Conservation (phyloP, 176 grass and related monocot species). For the Musa beccarii region DNA sequence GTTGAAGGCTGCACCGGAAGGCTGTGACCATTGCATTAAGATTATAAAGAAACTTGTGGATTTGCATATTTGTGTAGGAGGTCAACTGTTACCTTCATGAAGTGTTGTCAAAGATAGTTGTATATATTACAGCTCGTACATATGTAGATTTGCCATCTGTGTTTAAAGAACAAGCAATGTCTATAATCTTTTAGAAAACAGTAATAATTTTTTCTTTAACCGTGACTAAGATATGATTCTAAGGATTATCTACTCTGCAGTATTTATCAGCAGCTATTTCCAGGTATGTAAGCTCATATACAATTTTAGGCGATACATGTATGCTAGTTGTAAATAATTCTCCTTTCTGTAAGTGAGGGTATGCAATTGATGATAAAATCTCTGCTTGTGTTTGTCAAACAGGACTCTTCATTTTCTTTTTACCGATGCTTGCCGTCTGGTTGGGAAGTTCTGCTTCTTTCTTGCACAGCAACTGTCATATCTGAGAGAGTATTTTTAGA, state of each 20-base stretch:
- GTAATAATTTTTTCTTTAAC: constrained; percentile 33
- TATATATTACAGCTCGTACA: neutral
- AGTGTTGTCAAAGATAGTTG: neutral
- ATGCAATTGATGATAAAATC: constrained; percentile 20
- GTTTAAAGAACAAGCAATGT: neutral
- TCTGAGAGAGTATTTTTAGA: constrained; percentile 75
- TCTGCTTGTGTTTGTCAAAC: neutral
- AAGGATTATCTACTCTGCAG: constrained; percentile 61
- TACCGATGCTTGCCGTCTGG: constrained; percentile 56
- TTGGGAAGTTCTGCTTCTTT: constrained; percentile 70
- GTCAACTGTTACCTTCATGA: neutral
- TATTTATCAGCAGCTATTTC: constrained; percentile 84
- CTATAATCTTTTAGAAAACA: constrained; percentile 6
- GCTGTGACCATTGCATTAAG: neutral
- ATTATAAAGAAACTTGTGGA: neutral
- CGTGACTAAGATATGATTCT: constrained; percentile 69
- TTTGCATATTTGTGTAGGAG: neutral
- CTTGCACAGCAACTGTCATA: constrained; percentile 41
- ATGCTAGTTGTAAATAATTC: no score
- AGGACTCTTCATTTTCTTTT: constrained; percentile 59
- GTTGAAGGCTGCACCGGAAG: neutral
- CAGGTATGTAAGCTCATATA: constrained; percentile 36
- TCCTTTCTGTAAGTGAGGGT: neutral
- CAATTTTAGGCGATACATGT: neutral
- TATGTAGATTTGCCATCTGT: neutral